phyloP scores from a whole-genome alignment of 371 early-diverging fungal species.

The Sporodiniella umbellata region DNA sequence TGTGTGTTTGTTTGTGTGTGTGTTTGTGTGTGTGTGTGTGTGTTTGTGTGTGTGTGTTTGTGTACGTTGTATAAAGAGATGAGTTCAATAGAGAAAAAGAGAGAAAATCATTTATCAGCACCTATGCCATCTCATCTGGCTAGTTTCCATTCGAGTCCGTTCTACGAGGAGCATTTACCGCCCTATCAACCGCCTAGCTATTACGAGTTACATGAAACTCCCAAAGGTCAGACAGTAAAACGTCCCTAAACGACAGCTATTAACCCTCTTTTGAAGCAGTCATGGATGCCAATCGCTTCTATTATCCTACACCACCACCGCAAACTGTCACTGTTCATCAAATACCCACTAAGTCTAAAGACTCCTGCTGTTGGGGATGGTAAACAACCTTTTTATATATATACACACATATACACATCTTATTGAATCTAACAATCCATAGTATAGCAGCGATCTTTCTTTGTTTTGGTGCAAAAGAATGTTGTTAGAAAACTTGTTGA shows the following conservation, averaged over 20 bases:
- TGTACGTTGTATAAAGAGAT: no score
- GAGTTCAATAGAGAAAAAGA: background rate
- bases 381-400: no score
- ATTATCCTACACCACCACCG: constrained; percentile 34
- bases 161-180: constrained; percentile 1
- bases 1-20: no score
- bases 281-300: constrained; percentile 1
- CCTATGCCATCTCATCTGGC: constrained; percentile 1
- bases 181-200: constrained; percentile 5
- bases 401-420: no score
- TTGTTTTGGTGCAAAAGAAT: constrained; percentile 13
- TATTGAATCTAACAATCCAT: no score
- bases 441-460: constrained; percentile 11
- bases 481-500: background rate
- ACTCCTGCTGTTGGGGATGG: constrained; percentile 41
- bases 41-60: no score
- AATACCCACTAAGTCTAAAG: constrained; percentile 28
- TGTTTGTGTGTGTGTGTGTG: no score
- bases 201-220: background rate
- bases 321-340: constrained; percentile 29
- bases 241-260: background rate
- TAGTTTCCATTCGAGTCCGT: background rate
- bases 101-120: constrained; percentile 5
- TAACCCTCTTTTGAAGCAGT: background rate
- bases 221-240: background rate